Conservation (phyloP, 2,329 filamentous ascomycete species). For the Stachybotrys elegans region DNA sequence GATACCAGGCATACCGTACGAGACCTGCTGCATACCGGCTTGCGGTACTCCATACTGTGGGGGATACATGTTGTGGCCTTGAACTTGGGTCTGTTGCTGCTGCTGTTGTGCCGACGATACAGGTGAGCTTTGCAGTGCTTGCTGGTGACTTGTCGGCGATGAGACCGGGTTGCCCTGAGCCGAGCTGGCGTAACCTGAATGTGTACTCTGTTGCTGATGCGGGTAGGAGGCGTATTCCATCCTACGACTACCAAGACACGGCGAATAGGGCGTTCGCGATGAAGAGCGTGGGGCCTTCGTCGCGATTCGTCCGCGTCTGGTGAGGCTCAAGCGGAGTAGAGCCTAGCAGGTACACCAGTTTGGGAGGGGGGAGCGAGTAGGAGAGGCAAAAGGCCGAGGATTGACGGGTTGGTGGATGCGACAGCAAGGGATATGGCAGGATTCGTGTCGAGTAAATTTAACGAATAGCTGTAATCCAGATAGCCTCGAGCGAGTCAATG, state of each 20-base stretch:
- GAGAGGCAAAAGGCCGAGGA: no score
- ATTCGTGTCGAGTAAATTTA: conserved; percentile 6
- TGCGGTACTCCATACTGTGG: conserved; percentile 70
- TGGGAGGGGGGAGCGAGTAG: no score
- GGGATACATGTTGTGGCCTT: conserved; percentile 74
- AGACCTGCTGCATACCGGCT: conserved; percentile 60
- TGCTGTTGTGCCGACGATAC: conserved; percentile 70
- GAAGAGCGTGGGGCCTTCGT: conserved; percentile 19
- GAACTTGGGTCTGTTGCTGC: conserved; percentile 51
- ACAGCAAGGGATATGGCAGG: no score
- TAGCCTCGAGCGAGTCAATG: conserved; percentile 18
- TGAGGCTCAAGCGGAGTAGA: conserved; percentile 6
- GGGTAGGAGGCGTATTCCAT: conserved; percentile 76
- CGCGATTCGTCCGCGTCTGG: conserved; percentile 14
- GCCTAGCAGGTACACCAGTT: conserved; percentile 10
- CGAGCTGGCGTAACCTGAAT: conserved; percentile 60
- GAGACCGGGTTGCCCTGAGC: conserved; percentile 56
- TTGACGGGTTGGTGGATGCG: no score
- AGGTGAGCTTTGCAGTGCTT: conserved; percentile 69
- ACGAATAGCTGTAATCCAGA: conserved; percentile 18
- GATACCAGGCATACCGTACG: conserved; percentile 73
- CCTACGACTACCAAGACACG: conserved; percentile 33
- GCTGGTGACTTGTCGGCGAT: conserved; percentile 66
- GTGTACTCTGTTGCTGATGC: conserved; percentile 62
- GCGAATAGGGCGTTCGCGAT: conserved; percentile 13